Conservation (phyloP, 495 filamentous ascomycete genomes). For the Bacidia rubella region DNA sequence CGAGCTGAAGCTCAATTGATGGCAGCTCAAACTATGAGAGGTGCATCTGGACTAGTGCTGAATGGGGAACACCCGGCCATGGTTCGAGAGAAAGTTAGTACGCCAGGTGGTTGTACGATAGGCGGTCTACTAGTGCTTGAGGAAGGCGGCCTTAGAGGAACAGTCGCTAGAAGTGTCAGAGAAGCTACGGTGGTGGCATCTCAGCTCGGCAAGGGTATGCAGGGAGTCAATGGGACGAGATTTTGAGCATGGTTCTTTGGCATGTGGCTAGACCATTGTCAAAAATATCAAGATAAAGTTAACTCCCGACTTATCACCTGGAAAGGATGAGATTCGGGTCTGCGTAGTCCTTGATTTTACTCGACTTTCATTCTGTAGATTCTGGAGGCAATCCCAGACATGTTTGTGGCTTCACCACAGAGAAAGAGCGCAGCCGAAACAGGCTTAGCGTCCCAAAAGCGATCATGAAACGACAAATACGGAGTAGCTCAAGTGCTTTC, state of each 20-base stretch:
- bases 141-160: conserved; percentile 57
- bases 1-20: conserved; percentile 62
- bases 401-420: too few relatives aligned
- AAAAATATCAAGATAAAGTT: too few relatives aligned
- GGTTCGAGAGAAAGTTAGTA: conserved; percentile 62
- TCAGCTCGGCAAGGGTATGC: conserved; percentile 44
- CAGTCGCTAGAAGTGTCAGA: conserved; percentile 57
- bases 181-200: conserved; percentile 66
- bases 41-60: conserved; percentile 56
- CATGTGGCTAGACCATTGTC: too few relatives aligned
- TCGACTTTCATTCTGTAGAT: too few relatives aligned
- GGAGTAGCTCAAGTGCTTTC: not conserved
- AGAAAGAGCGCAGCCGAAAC: too few relatives aligned
- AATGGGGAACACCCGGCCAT: conserved; percentile 65
- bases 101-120: conserved; percentile 72
- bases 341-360: too few relatives aligned
- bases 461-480: too few relatives aligned
- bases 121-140: conserved; percentile 63
- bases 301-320: too few relatives aligned
- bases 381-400: too few relatives aligned
- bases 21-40: conserved; percentile 63
- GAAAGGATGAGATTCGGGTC: too few relatives aligned
- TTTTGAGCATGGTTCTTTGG: too few relatives aligned
- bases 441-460: too few relatives aligned
- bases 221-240: conserved; percentile 35